A percentile compares a stretch with the other conserved stretches of the same genome.
These are phyloP conservation scores for Lonicera japonica DNA, from an alignment of 129 eudicot species.

Conservation along the genomic window DNA sequence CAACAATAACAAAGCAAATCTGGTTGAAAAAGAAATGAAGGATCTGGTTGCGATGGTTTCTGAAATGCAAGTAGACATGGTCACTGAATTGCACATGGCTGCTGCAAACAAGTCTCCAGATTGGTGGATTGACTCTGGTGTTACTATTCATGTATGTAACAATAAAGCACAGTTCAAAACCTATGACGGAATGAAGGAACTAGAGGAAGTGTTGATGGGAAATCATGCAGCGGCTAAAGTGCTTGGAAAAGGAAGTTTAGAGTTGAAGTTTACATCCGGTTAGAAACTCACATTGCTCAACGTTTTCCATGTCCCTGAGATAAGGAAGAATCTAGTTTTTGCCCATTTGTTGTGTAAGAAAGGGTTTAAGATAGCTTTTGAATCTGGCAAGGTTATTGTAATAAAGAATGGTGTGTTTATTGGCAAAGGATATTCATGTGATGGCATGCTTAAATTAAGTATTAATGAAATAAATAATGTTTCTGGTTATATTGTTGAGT, in stretches of 20 bases:
- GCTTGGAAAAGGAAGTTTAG: slow-evolving; percentile 1
- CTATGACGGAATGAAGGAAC: background rate
- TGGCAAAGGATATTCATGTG: slow-evolving; percentile 1
- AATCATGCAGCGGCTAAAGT: slow-evolving; percentile 5
- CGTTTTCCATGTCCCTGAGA: slow-evolving; percentile 10
- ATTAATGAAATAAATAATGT: no score
- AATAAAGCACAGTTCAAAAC: background rate
- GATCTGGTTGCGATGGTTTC: background rate
- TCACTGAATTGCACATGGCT: slow-evolving; percentile 4
- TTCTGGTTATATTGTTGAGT: slow-evolving; percentile 9
- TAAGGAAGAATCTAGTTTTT: slow-evolving; percentile 15
- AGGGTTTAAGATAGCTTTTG: slow-evolving; percentile 8
- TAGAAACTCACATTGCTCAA: background rate
- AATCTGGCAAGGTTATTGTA: slow-evolving; percentile 12
- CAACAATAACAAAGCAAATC: background rate
- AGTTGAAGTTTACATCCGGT: slow-evolving; percentile 10
- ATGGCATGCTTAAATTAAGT: no score
- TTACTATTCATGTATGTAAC: no score
- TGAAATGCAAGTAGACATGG: no score
- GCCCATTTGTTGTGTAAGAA: slow-evolving; percentile 10
- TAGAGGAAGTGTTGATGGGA: slow-evolving; percentile 17
- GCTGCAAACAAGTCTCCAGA: no score
- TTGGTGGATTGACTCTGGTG: no score
- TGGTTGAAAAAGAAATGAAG: background rate
- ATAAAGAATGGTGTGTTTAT: slow-evolving; percentile 11